Evolutionary conservation across 176 grass and related monocot species (phyloP).

Genomic region (Cenchrus americanus): DNA sequence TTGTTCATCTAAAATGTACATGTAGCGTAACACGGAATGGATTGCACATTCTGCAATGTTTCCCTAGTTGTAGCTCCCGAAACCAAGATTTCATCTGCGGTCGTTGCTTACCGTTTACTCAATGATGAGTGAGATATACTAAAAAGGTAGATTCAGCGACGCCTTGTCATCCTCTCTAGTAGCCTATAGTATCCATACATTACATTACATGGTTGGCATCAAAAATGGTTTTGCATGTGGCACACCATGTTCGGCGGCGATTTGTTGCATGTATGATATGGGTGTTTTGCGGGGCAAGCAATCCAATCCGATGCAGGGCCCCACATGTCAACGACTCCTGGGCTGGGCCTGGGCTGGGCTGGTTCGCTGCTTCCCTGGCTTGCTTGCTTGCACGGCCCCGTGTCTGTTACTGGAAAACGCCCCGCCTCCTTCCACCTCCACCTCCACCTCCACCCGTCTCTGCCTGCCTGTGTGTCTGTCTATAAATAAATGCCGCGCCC

Average conservation of each 20-base stretch:
- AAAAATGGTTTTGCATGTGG: not conserved
- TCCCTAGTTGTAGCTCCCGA: too few species aligned
- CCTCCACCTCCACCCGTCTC: too few species aligned
- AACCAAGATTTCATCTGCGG: too few species aligned
- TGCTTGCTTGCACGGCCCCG: not conserved
- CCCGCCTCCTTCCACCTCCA: not conserved
- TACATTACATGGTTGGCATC: not conserved
- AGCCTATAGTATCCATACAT: not conserved
- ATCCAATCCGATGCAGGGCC: not conserved
- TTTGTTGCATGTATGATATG: not conserved
- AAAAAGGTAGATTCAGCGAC: not conserved
- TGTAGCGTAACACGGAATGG: too few species aligned
- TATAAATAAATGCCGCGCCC: slow-evolving; percentile 38
- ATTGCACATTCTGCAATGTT: too few species aligned
- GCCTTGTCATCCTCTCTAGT: not conserved
- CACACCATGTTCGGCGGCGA: not conserved
- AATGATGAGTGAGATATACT: too few species aligned
- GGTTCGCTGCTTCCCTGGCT: not conserved
- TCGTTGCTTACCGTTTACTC: too few species aligned
- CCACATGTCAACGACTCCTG: not conserved
- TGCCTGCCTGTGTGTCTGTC: not conserved
- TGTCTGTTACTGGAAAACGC: not conserved
- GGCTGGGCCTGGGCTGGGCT: not conserved
- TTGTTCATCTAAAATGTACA: too few species aligned
- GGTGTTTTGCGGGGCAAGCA: not conserved